Percentiles rank a stretch among this genome's conserved stretches.
Evolutionary conservation across 495 filamentous ascomycete genomes (phyloP).

Genomic region (Penicillium cataractarum): DNA sequence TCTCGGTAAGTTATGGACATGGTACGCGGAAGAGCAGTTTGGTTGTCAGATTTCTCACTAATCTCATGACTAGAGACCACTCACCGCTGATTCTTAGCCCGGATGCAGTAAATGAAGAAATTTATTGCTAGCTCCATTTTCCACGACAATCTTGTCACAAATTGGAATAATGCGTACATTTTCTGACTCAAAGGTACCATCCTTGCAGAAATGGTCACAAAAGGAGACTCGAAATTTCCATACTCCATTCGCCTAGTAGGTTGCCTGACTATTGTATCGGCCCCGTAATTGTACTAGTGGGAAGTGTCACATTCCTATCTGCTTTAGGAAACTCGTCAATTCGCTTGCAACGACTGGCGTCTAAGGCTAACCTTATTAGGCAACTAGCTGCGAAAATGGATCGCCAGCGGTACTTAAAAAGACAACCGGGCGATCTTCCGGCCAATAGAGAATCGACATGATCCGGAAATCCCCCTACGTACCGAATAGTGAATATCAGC

Average conservation of each 20-base stretch:
- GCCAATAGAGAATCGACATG: no score
- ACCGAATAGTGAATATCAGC: no score
- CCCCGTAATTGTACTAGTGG: constrained; percentile 68
- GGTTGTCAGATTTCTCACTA: not conserved
- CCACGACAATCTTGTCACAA: not conserved
- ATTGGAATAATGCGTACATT: no score
- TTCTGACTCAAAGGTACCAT: not conserved
- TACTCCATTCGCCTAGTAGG: no score
- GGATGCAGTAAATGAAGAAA: not conserved
- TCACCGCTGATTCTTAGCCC: not conserved
- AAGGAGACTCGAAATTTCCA: no score
- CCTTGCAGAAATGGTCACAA: not conserved
- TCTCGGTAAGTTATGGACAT: not conserved
- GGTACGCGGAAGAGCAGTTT: not conserved
- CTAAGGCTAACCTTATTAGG: no score
- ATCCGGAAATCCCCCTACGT: no score
- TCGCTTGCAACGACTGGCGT: constrained; percentile 63
- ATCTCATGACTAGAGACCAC: not conserved
- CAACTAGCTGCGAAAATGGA: no score
- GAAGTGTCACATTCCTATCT: constrained; percentile 56
- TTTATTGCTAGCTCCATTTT: not conserved
- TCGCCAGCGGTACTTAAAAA: no score
- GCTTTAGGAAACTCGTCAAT: constrained; percentile 51
- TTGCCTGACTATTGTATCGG: constrained; percentile 55
- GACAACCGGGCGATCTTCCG: no score